Base-by-base conservation (phyloP, 2,329 filamentous ascomycete species). In the Hypoxylon sp. region DNA sequence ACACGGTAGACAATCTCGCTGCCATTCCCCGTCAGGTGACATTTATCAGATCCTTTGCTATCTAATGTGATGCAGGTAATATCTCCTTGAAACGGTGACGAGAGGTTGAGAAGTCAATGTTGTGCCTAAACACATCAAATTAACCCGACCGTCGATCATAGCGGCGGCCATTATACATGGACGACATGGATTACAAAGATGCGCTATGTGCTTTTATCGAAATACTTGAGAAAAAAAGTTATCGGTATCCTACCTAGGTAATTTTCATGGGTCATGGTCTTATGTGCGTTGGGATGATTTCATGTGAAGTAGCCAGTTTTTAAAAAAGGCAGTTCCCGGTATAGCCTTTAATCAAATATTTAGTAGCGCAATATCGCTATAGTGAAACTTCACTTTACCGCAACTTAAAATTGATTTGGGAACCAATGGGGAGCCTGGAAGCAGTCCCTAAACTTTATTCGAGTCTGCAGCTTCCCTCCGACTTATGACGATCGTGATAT, bases 11-110 rank as follows among this genome's bases (percentile, higher is more conserved):
- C 64, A 60, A 68, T 67, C 68, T 75, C 74, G 73, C 73, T 66
- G 72, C 55, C 52, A 60, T 46, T 70, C 56, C 51, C 66, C 46
- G 66, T 76, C 74, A 76, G 73, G 73, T 76, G 73, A 76, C 64
- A 65, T 62, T 56, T 70, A 51, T 53, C 52, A 71, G 67, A 69
- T 71, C 66, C 63, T 57, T 60, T 65, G 17, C 67, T 59, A 64
- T 67, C 57, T 57, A 64, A 69, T 62, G 27, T 69, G 67, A 67
- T 69, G 66, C 63, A 69, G 50, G 66, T 60, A 71, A 69, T 71
- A 46, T 62, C 62, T 69, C 63, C 61, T 67, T 69, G 66, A 71
- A 71, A 71, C 69, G 24, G 56, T 65, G 62, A 62, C 44, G 59
- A 47, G 59, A 58, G 60, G 59, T 47, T 69, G 52, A 32, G 42